Evolutionary conservation across 768 basidiomycete species (phyloP).

Genomic region (Boletus subparvulus): DNA sequence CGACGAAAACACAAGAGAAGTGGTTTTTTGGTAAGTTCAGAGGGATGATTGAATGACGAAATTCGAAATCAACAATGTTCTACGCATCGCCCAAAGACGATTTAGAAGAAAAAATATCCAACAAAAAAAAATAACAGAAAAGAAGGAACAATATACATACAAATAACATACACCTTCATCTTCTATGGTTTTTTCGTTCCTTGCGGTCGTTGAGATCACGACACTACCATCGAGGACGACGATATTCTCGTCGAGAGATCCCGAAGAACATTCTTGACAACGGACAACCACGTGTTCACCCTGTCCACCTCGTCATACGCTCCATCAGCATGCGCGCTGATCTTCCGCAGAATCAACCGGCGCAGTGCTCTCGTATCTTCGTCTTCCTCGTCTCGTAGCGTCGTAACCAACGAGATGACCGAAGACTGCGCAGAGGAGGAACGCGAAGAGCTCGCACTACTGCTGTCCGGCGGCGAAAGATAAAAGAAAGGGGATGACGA

Average conservation of each 20-base stretch:
- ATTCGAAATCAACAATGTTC: not conserved
- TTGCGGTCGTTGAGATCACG: slow-evolving; percentile 11
- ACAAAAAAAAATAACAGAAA: not conserved
- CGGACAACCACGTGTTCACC: slow-evolving; percentile 55
- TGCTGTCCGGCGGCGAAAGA: slow-evolving; percentile 19
- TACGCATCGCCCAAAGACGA: not conserved
- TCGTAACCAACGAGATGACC: slow-evolving; percentile 47
- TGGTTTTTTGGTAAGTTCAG: not conserved
- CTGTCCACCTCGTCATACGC: slow-evolving; percentile 66
- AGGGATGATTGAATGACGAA: slow-evolving; percentile 6
- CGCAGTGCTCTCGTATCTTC: slow-evolving; percentile 64
- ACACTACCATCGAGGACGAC: slow-evolving; percentile 1
- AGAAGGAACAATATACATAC: slow-evolving; percentile 31
- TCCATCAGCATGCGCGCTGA: slow-evolving; percentile 54
- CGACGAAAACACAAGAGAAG: slow-evolving; percentile 2
- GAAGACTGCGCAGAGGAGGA: slow-evolving; percentile 36
- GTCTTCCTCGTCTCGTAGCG: slow-evolving; percentile 55
- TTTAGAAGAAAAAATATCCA: slow-evolving; percentile 4
- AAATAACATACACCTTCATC: slow-evolving; percentile 31
- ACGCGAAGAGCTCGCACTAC: slow-evolving; percentile 14
- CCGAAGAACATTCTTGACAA: slow-evolving; percentile 62
- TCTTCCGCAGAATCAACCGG: slow-evolving; percentile 62
- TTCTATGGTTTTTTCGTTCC: not conserved
- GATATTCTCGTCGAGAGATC: slow-evolving; percentile 42
- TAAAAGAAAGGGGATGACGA: slow-evolving; percentile 19